Percentiles rank a stretch among this genome's conserved stretches.
Conservation (phyloP, 192 early-diverging fungal species). For the Coemansia sp. region DNA sequence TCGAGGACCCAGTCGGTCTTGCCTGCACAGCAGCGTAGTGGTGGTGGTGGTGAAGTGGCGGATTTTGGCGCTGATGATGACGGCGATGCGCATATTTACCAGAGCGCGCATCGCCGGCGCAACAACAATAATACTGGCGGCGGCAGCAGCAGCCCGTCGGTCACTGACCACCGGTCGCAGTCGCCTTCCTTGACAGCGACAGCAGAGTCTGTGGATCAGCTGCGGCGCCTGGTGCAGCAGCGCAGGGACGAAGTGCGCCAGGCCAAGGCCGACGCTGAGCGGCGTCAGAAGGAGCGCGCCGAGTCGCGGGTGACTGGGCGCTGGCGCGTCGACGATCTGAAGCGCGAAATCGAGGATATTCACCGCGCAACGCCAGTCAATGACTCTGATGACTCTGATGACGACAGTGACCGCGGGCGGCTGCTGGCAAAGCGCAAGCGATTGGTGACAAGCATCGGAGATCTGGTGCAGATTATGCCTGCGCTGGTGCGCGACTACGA, state of each 20-base stretch:
- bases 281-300: conserved; percentile 22
- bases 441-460: conserved; percentile 28
- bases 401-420: conserved; percentile 6
- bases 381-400: too few species aligned
- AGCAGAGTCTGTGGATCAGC: conserved; percentile 34
- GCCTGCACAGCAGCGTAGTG: too few species aligned
- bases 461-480: conserved; percentile 20
- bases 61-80: conserved; percentile 6
- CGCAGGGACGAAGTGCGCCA: conserved; percentile 19
- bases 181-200: neutral
- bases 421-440: conserved; percentile 24
- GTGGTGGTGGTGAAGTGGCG: too few species aligned
- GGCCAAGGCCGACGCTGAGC: conserved; percentile 1
- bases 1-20: neutral
- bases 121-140: neutral
- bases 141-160: neutral
- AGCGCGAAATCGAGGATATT: conserved; percentile 41
- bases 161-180: conserved; percentile 8
- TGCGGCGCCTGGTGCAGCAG: conserved; percentile 20
- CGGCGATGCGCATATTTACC: conserved; percentile 13
- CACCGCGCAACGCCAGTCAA: conserved; percentile 11
- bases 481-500: conserved; percentile 25
- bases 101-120: conserved; percentile 38
- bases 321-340: conserved; percentile 46
- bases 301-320: conserved; percentile 36